Base-by-base conservation (phyloP, 306 rosid species). In the Coriaria nepalensis region DNA sequence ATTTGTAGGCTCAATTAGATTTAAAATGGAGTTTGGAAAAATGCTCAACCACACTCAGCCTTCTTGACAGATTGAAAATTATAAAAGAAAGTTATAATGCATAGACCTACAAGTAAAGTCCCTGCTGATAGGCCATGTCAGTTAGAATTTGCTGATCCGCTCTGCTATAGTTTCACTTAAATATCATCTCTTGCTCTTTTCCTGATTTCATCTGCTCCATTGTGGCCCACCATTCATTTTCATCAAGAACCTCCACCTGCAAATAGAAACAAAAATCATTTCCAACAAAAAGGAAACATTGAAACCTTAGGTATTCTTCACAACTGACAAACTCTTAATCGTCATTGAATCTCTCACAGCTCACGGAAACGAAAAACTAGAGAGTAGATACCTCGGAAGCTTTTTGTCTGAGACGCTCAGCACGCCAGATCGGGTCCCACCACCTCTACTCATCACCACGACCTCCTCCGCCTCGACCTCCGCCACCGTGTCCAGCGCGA, bases 391-490 rank as follows among this genome's bases (percentile, higher is more conserved):
- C 97, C 95, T 88, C 76, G 0, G 72, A 73, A 32, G 76, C 80
- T 5, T 74, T 69, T 61, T 88, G 84, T 40, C 77, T 65, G 29
- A 88, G 77, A 9, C 95, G 83, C 69, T 84, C 93, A 0, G 97
- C 97, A 20, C 97, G 86, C 97, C 95, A 88, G 2, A 65, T 90
- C 1, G 97, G 97, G 72, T 84, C 97, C 97, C 95, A 84, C 97
- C 97, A 88, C 15, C 93, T 76, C 51, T 88, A 90, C 40, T 81
- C 96, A 6, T 92, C 87, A 11, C 94, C 71, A 4, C 95, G 80
- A 0, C 95, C 74, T 0, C 93, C 80, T 0, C 93, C 57, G 5
- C 84, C 64, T 2, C 78, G 55, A 0, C 69, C 56, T 0, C 64
- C 48, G 0, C 85, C 67, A 0, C 80, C 70, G 0, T 78, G 71